A percentile compares a stretch with the other conserved stretches of the same genome.
These are phyloP conservation scores for Phytophthora meadii DNA, from an alignment of 352 stramenopile genomes.

Conservation along the genomic window DNA sequence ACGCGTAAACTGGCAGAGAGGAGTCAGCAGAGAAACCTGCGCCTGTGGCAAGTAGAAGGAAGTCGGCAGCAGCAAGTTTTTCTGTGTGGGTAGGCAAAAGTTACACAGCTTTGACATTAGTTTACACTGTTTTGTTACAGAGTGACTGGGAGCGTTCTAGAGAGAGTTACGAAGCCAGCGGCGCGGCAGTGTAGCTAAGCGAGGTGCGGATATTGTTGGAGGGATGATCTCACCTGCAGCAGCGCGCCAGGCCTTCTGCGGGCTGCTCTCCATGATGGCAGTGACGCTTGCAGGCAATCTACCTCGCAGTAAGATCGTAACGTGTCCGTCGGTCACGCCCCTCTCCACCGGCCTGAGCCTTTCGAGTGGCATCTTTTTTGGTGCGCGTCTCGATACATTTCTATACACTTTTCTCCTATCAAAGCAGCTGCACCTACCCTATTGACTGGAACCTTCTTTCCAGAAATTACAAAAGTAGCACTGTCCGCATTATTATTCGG, in stretches of 20 bases:
- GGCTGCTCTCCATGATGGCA: slow-evolving; percentile 9
- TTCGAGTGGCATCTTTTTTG: too few species aligned
- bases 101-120: slow-evolving; percentile 6
- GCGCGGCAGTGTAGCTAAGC: neutral
- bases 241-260: slow-evolving; percentile 26
- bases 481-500: too few species aligned
- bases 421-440: too few species aligned
- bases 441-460: too few species aligned
- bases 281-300: neutral
- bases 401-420: too few species aligned
- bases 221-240: slow-evolving; percentile 40
- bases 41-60: slow-evolving; percentile 88
- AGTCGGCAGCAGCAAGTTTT: slow-evolving; percentile 77
- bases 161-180: neutral
- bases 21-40: slow-evolving; percentile 93
- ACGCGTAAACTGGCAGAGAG: slow-evolving; percentile 90
- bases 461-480: too few species aligned
- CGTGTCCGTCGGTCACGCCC: too few species aligned
- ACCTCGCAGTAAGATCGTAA: too few species aligned
- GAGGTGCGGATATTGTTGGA: neutral
- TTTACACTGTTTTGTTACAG: slow-evolving; percentile 7
- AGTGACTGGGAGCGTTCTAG: neutral
- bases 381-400: too few species aligned
- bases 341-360: too few species aligned
- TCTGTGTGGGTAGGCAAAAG: slow-evolving; percentile 38